phyloP scores from a whole-genome alignment of 495 filamentous ascomycete species.

The Xylaria venustula region DNA sequence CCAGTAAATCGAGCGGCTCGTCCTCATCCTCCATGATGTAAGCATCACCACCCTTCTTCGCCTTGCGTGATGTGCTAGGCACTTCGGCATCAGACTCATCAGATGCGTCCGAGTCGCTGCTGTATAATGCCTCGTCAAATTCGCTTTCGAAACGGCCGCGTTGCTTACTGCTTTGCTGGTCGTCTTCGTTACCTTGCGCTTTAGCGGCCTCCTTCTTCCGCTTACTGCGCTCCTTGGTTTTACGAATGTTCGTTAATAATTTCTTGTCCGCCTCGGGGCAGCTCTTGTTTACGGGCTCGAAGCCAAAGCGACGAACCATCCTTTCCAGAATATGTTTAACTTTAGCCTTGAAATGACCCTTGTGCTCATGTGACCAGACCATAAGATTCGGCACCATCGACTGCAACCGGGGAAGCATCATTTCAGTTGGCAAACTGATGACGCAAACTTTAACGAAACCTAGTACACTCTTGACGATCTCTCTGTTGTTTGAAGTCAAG shows the following conservation, averaged over 20 bases:
- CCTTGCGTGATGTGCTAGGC: slow-evolving; percentile 50
- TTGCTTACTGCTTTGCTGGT: slow-evolving; percentile 43
- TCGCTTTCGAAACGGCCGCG: slow-evolving; percentile 77
- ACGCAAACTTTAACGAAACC: slow-evolving; percentile 96
- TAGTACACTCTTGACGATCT: slow-evolving; percentile 88
- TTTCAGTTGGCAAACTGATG: slow-evolving; percentile 72
- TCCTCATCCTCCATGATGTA: slow-evolving; percentile 93
- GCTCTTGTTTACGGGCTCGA: slow-evolving; percentile 68
- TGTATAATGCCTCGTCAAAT: slow-evolving; percentile 93
- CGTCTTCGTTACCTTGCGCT: slow-evolving; percentile 48
- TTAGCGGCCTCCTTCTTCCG: slow-evolving; percentile 72
- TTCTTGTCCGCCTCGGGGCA: slow-evolving; percentile 85
- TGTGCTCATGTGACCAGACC: slow-evolving; percentile 97
- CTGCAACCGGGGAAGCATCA: slow-evolving; percentile 70
- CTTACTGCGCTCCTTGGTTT: slow-evolving; percentile 85
- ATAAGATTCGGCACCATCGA: slow-evolving; percentile 83
- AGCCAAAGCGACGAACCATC: slow-evolving; percentile 86
- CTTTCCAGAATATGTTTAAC: slow-evolving; percentile 96
- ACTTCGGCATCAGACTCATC: slow-evolving; percentile 61
- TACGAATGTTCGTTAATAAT: slow-evolving; percentile 88
- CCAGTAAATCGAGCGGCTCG: slow-evolving; percentile 91
- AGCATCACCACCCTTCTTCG: slow-evolving; percentile 58
- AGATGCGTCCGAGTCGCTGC: slow-evolving; percentile 65
- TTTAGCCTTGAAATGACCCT: slow-evolving; percentile 90
- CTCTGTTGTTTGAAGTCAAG: slow-evolving; percentile 89